Evolutionary conservation across 1,284 basidiomycete species (phyloP).

Genomic region (Ustilago hordei): DNA sequence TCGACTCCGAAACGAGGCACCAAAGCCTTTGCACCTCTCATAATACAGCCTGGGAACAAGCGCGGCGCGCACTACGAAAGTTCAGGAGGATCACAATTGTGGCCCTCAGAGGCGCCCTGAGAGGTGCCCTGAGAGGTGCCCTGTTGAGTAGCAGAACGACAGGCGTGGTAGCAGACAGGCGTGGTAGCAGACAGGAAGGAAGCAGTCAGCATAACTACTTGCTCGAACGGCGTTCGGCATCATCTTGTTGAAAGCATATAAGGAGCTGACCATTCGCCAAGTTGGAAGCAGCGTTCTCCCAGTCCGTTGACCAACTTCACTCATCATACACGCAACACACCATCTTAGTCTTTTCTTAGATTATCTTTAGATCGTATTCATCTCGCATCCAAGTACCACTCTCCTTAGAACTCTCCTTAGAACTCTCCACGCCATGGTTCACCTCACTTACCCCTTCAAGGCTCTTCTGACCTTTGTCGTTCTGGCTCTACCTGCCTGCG

Average conservation of each 20-base stretch:
- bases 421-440: conserved; percentile 17
- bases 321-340: background rate
- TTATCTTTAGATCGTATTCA: background rate
- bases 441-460: conserved; percentile 17
- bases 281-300: background rate
- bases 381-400: no score
- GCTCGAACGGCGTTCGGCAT: background rate
- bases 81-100: no score
- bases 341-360: conserved; percentile 11
- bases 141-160: no score
- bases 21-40: background rate
- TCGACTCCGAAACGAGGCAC: background rate
- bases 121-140: no score
- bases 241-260: conserved; percentile 9
- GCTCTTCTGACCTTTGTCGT: conserved; percentile 16
- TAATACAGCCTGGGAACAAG: no score
- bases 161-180: no score
- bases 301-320: background rate
- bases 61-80: no score
- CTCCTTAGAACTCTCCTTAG: conserved; percentile 9
- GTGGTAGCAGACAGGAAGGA: no score
- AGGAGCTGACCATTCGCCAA: background rate
- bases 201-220: no score
- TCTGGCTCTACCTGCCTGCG: conserved; percentile 23
- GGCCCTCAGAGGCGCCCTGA: no score